Conservation (phyloP, 23 red algal genomes). For the Pyropia yezoensis region DNA sequence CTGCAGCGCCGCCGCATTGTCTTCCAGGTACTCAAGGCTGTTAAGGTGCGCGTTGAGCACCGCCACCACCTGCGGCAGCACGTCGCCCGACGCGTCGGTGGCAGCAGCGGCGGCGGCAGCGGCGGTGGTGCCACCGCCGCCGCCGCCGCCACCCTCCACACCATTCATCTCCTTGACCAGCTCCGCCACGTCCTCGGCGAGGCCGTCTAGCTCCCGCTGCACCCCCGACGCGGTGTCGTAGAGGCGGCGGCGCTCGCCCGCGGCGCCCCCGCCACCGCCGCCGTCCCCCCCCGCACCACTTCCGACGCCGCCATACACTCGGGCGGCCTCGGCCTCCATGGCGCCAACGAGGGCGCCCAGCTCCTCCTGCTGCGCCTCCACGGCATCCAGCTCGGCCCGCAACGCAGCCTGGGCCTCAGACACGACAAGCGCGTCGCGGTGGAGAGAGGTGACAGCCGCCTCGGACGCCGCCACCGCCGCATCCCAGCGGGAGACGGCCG, state of each 20-base stretch:
- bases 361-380: constrained; percentile 69
- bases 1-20: constrained; percentile 37
- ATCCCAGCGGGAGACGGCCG: constrained; percentile 68
- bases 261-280: no score
- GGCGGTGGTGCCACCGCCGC: not conserved
- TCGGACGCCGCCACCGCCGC: constrained; percentile 61
- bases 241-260: no score
- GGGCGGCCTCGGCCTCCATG: constrained; percentile 27
- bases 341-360: constrained; percentile 50
- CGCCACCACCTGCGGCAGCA: constrained; percentile 61
- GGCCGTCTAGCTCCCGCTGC: constrained; percentile 47
- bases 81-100: constrained; percentile 23
- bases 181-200: constrained; percentile 51
- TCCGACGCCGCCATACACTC: no score
- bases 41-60: constrained; percentile 79
- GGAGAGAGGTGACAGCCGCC: constrained; percentile 27
- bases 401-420: constrained; percentile 48
- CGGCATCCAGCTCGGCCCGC: constrained; percentile 53
- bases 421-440: constrained; percentile 28
- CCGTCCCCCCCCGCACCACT: no score
- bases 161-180: constrained; percentile 66
- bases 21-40: constrained; percentile 75
- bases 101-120: no score
- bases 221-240: constrained; percentile 3
- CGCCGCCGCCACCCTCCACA: constrained; percentile 4